Conservation (phyloP, 257 asterid genomes). For the Gardenia jasminoides region DNA sequence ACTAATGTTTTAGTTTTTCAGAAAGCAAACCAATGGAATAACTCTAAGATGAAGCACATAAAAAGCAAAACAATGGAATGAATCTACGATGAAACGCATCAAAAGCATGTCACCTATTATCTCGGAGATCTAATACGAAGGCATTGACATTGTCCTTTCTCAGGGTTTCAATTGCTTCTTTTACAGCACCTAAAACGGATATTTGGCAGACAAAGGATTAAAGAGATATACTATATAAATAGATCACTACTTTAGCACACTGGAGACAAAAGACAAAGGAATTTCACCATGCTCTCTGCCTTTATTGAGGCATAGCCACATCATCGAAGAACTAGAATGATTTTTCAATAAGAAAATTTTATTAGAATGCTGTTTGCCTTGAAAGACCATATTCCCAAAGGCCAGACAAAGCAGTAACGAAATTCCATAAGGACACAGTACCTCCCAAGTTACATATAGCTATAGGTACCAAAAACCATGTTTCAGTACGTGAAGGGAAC, state of each 20-base stretch:
- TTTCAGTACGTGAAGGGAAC: not conserved
- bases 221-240: not conserved
- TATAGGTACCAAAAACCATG: not conserved
- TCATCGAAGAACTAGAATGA: not conserved
- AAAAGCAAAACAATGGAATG: conserved; percentile 16
- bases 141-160: conserved; percentile 78
- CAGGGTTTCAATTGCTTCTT: conserved; percentile 81
- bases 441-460: not conserved
- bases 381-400: not conserved
- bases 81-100: conserved; percentile 16
- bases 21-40: conserved; percentile 14
- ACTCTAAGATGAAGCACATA: conserved; percentile 16
- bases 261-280: not conserved
- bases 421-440: not conserved
- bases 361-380: not conserved
- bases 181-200: conserved; percentile 66
- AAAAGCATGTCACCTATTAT: conserved; percentile 69
- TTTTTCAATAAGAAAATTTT: not conserved
- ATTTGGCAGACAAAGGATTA: not conserved
- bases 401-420: not conserved
- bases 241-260: not conserved
- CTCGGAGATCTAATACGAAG: conserved; percentile 89
- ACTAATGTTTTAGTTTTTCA: conserved; percentile 32
- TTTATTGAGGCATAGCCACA: not conserved
- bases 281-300: not conserved